These are phyloP conservation scores for Solanum lignicaule DNA, from an alignment of 257 asterid genomes.

Conservation along the genomic window DNA sequence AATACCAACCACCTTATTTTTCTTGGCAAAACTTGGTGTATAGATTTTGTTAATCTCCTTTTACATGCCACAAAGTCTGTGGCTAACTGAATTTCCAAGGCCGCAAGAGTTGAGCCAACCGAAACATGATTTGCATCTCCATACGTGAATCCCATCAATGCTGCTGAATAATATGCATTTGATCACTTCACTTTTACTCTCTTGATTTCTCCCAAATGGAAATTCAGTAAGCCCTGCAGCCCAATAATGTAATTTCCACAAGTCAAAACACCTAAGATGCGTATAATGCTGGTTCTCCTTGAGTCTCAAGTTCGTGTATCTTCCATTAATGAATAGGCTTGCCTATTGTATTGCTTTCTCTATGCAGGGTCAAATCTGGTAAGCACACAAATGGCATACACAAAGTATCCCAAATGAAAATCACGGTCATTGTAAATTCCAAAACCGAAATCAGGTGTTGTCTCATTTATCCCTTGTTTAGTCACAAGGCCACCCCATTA, in stretches of 20 bases:
- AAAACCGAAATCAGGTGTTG: conserved; percentile 87
- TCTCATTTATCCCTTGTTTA: conserved; percentile 61
- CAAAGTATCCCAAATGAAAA: conserved; percentile 75
- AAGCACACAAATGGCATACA: conserved; percentile 69
- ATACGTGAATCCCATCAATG: conserved; percentile 71
- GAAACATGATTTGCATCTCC: conserved; percentile 75
- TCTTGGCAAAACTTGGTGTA: conserved; percentile 38
- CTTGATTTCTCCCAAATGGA: conserved; percentile 84
- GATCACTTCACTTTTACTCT: conserved; percentile 86
- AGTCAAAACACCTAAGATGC: conserved; percentile 67
- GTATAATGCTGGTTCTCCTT: conserved; percentile 34
- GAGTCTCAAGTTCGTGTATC: conserved; percentile 59
- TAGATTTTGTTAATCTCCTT: conserved; percentile 36
- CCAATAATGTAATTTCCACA: conserved; percentile 84
- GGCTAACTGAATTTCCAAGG: conserved; percentile 74
- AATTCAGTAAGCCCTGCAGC: conserved; percentile 82
- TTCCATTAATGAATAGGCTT: conserved; percentile 70
- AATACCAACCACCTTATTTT: conserved; percentile 71
- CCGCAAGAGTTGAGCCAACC: conserved; percentile 52
- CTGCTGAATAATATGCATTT: conserved; percentile 85
- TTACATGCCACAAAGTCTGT: conserved; percentile 83
- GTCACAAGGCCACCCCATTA: conserved; percentile 93
- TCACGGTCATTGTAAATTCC: conserved; percentile 82
- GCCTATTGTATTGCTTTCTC: conserved; percentile 71
- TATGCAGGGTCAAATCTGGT: conserved; percentile 69